phyloP scores from a whole-genome alignment of 75 land plant species.

The Chamaecyparis obtusa region DNA sequence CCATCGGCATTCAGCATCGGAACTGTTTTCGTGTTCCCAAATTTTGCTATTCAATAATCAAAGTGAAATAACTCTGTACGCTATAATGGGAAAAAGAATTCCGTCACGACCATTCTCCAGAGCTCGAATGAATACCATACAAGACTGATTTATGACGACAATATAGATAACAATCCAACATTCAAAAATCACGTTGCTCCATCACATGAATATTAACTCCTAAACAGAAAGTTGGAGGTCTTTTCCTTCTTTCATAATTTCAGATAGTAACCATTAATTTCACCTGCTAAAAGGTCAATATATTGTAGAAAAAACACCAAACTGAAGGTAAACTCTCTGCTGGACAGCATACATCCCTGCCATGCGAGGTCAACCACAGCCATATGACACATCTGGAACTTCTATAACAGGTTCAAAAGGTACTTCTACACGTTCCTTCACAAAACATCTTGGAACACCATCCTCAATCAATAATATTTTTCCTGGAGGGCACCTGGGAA shows the following conservation, averaged over 20 bases:
- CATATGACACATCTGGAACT: slow-evolving; percentile 77
- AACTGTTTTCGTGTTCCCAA: not conserved
- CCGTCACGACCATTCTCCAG: not conserved
- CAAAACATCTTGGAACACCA: slow-evolving; percentile 80
- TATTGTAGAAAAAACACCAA: not conserved
- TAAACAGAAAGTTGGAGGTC: not conserved
- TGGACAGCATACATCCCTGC: not conserved
- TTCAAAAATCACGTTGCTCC: not conserved
- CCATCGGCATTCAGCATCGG: not conserved
- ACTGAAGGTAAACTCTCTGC: not conserved
- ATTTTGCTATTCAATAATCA: not conserved
- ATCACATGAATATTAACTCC: not conserved
- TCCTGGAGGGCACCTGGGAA: slow-evolving; percentile 53
- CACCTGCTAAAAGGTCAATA: not conserved
- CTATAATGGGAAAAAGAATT: not conserved
- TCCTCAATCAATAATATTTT: slow-evolving; percentile 66
- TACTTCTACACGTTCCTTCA: slow-evolving; percentile 87
- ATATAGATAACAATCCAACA: not conserved
- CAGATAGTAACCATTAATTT: not conserved
- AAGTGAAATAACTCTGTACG: not conserved
- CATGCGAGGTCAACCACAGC: slow-evolving; percentile 63
- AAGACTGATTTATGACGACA: not conserved
- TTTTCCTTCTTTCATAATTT: not conserved
- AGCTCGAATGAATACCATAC: not conserved
- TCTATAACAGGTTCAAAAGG: slow-evolving; percentile 64